Evolutionary conservation across 225 moss, liverwort and hornwort species (phyloP).

Genomic region (Anthoceros angustus): DNA sequence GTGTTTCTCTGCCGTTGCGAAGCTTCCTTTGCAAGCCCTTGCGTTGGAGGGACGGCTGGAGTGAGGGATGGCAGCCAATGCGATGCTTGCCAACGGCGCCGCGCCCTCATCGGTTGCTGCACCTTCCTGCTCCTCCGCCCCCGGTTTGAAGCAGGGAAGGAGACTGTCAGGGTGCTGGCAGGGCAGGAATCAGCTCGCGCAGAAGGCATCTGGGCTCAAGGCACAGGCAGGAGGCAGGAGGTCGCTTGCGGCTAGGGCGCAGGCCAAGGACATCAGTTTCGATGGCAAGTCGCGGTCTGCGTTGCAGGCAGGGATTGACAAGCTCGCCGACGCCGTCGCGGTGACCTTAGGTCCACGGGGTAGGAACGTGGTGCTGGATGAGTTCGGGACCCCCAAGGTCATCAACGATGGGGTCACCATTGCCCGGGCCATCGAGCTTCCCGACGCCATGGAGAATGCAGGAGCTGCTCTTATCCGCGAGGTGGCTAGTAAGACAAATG

Average conservation of each 20-base stretch:
- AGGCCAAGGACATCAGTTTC: slow-evolving; percentile 63
- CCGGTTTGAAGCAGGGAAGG: slow-evolving; percentile 20
- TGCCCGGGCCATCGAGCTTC: slow-evolving; percentile 78
- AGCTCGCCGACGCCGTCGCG: slow-evolving; percentile 64
- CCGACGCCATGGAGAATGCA: slow-evolving; percentile 71
- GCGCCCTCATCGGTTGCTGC: slow-evolving; percentile 12
- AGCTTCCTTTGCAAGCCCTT: neutral
- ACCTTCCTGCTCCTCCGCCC: slow-evolving; percentile 10
- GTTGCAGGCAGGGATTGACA: slow-evolving; percentile 76
- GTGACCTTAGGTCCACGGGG: slow-evolving; percentile 92
- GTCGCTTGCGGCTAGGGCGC: slow-evolving; percentile 29
- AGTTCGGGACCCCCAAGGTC: slow-evolving; percentile 74
- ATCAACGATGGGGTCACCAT: slow-evolving; percentile 91
- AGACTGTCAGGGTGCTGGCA: slow-evolving; percentile 36
- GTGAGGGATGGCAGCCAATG: slow-evolving; percentile 40
- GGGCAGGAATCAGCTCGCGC: slow-evolving; percentile 31
- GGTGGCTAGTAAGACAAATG: slow-evolving; percentile 90
- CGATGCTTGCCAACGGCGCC: slow-evolving; percentile 34
- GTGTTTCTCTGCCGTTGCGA: neutral
- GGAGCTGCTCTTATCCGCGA: slow-evolving; percentile 77
- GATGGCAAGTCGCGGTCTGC: slow-evolving; percentile 71
- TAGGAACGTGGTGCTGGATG: slow-evolving; percentile 88
- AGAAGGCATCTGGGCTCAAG: slow-evolving; percentile 12
- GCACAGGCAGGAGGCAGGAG: slow-evolving; percentile 15
- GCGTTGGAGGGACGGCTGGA: neutral